Evolutionary conservation across 345 rosid species (phyloP), one percentile per base, ranked within the genome.

Genomic region (Pugionium dolabratum): DNA sequence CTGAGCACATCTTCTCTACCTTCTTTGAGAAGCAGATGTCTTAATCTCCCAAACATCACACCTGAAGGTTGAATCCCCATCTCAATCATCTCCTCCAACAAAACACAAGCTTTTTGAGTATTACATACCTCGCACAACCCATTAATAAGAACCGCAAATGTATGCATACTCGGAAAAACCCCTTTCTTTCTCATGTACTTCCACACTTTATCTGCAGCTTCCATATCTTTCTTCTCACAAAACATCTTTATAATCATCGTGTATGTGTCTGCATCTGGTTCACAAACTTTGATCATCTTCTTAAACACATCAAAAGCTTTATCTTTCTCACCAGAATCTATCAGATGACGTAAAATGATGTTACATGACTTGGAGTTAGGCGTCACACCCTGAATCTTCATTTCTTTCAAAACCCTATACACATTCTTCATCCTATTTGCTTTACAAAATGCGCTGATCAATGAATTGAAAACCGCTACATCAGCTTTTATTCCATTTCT

Each of bases 171-270:
- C 0, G 97, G 98, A 11, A 83, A 69, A 54, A 89, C 85, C 9
- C 64, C 82, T 82, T 83, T 87, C 57, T 62, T 67, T 74, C 83
- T 83, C 97, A 90, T 90, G 74, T 79, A 88, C 70, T 75, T 81
- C 97, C 98, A 89, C 54, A 90, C 85, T 71, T 85, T 86, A 64
- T 85, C 74, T 1, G 97, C 98, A 40, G 42, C 79, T 64, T 84
- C 78, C 36, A 92, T 54, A 28, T 89, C 81, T 39, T 69, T 71
- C 66, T 66, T 80, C 44, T 76, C 84, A 54, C 97, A 87, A 26
- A 87, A 87, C 98, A 92, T 92, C 83, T 90, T 92, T 75, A 87
- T 89, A 89, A 89, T 81, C 87, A 92, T 80, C 4, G 98, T 92
- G 58, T 86, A 89, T 3, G 97, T 89, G 72, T 92, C 98, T 35